Evolutionary conservation across 129 eudicot species (phyloP).

Genomic region (Pulicaria dysenterica): DNA sequence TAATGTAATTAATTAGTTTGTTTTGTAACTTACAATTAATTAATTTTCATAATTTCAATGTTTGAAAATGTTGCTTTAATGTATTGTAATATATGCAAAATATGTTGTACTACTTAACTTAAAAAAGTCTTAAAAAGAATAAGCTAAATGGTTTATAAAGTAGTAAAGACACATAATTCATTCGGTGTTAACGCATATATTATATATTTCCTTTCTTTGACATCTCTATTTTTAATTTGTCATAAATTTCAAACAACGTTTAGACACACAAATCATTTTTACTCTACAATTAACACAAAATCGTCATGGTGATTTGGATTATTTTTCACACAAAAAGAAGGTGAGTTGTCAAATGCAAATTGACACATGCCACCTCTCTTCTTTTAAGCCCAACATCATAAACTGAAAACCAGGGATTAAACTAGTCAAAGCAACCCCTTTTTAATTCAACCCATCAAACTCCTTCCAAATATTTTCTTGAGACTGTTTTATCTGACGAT

Average conservation of each 20-base stretch:
- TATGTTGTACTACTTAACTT: no score
- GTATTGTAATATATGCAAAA: no score
- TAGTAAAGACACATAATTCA: no score
- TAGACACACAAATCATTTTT: not conserved
- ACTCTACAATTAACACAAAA: not conserved
- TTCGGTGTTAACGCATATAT: no score
- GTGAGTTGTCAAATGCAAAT: slow-evolving; percentile 57
- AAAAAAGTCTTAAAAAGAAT: no score
- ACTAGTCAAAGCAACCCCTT: slow-evolving; percentile 32
- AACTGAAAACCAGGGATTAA: slow-evolving; percentile 32
- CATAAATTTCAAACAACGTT: not conserved
- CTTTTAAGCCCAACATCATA: slow-evolving; percentile 34
- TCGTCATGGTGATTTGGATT: slow-evolving; percentile 17
- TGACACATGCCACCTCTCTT: slow-evolving; percentile 41
- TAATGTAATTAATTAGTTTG: no score
- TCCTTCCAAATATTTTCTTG: slow-evolving; percentile 22
- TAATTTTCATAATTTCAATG: no score
- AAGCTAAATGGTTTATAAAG: no score
- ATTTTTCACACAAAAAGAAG: slow-evolving; percentile 35
- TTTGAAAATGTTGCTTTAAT: no score
- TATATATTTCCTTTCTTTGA: not conserved
- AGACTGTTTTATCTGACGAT: not conserved
- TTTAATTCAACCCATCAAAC: slow-evolving; percentile 21
- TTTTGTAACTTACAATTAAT: no score
- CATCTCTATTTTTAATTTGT: not conserved